Base-by-base conservation (phyloP, 2,329 filamentous ascomycete species). In the Sclerotinia glacialis region DNA sequence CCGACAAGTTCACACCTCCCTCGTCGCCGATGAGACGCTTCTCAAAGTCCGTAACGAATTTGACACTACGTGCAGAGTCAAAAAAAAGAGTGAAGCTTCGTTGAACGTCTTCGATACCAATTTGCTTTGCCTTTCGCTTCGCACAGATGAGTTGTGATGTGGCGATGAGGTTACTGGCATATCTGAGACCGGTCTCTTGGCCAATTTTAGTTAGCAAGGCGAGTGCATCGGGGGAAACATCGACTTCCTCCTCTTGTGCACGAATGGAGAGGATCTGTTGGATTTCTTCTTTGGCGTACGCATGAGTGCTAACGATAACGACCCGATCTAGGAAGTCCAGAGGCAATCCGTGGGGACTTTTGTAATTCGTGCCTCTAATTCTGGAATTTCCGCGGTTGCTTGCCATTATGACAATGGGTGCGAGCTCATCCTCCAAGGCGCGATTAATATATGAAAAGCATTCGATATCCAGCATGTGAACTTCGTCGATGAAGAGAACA, bases 391-490 rank as follows among this genome's bases (percentile, higher is more conserved):
- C 95, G 68, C 95, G 86, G 82, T 99, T 99, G 83, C 91, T 96
- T 65, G 95, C 95, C 95, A 99, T 99, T 80, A 99, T 99, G 78
- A 99, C 93, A 71, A 99, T 93, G 49, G 95, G 95, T 1, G 95
- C 93, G 42, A 99, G 85, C 74, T 98, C 93, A 68, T 93, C 92
- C 80, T 99, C 95, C 54, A 99, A 84, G 0, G 95, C 95, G 63
- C 95, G 91, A 82, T 99, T 99, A 83, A 99, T 90, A 82, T 96
- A 99, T 54, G 93, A 96, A 83, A 97, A 99, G 82, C 94, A 98
- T 79, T 99, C 95, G 71, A 98, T 97, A 78, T 99, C 95, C 67
- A 99, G 90, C 94, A 99, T 98, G 83, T 99, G 95, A 6, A 99
- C 94, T 81, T 99, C 95, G 75, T 99, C 95, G 75, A 99, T 96